Conservation (phyloP, 2,329 filamentous ascomycete genomes). For the Blumeria hordei region DNA sequence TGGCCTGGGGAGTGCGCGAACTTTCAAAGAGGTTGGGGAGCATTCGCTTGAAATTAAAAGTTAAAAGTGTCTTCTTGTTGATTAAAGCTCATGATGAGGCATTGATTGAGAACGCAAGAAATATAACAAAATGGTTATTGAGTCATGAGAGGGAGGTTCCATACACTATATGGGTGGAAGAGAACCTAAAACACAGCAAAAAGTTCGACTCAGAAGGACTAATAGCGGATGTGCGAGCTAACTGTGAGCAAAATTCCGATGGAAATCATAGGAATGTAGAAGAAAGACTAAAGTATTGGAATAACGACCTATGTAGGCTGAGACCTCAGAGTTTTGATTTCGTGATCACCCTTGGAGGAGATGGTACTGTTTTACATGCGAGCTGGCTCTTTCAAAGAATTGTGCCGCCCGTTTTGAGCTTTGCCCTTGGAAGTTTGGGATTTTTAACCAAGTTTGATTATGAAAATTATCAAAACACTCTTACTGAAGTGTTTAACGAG, state of each 20-base stretch:
- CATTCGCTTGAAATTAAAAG: conserved; percentile 59
- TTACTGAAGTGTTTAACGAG: conserved; percentile 49
- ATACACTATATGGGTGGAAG: conserved; percentile 68
- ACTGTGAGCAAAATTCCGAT: conserved; percentile 18
- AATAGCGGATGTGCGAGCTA: conserved; percentile 27
- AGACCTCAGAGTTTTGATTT: conserved; percentile 83
- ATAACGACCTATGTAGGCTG: conserved; percentile 48
- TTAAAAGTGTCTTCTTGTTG: conserved; percentile 64
- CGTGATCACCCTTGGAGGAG: conserved; percentile 72
- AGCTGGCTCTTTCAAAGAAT: conserved; percentile 94
- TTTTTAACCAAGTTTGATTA: conserved; percentile 97
- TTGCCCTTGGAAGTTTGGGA: conserved; percentile 72
- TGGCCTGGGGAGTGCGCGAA: conserved; percentile 89
- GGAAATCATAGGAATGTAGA: conserved; percentile 5
- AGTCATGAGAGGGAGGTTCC: conserved; percentile 37
- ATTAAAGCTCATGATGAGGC: conserved; percentile 79
- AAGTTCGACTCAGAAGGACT: conserved; percentile 52
- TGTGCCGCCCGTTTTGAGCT: conserved; percentile 79
- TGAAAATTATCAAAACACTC: conserved; percentile 40
- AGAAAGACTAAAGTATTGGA: conserved; percentile 54
- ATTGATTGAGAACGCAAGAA: conserved; percentile 51
- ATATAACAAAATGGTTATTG: conserved; percentile 61
- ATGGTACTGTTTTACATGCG: conserved; percentile 90
- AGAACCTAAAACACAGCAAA: conserved; percentile 44
- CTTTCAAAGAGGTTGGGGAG: conserved; percentile 67